Evolutionary conservation across 1,139 yeast species (phyloP), one percentile per base, ranked within the genome.

Genomic region (Chernovozyma sophiae-reginae): DNA sequence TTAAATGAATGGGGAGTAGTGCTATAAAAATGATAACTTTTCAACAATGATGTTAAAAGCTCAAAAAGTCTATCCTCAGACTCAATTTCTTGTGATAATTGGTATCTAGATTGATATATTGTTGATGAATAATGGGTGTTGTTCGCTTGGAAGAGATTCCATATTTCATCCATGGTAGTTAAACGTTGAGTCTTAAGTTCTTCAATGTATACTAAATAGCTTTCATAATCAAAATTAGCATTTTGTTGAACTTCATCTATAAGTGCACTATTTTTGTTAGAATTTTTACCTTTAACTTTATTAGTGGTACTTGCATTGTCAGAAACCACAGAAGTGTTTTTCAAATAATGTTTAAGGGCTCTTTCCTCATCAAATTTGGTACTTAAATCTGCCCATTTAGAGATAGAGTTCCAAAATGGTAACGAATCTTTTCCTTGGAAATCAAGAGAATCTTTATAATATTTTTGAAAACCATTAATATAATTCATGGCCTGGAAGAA

Each of bases 181-280:
- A 42, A 35, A 41, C 75, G 52, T 36, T 56, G 60, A 8, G 40
- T 33, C 33, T 51, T 48, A 25, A 68, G 48, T 8, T 54, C 58
- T 3, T 53, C 46, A 7, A 57, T 39, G 38, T 56, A 66, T 30
- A 41, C 53, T 39, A 67, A 48, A 46, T 52, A 69, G 3, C 65
- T 63, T 40, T 66, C 68, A 45, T 65, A 67, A 42, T 69, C 72
- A 39, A 69, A 69, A 33, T 65, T 56, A 10, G 56, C 64, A 43
- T 64, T 55, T 30, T 56, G 52, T 41, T 62, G 57, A 0, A 62
- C 65, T 30, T 60, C 66, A 14, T 47, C 48, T 13, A 65, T 49
- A 6, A 28, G 13, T 19, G 31, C 8, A 7, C 23, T 12, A 19
- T 6, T 14, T 10, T 20, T 28, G 4, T 41, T 1, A 43, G 28